Percentiles rank a stretch among this genome's conserved stretches.
These are phyloP conservation scores for Fusarium begoniae DNA, from an alignment of 2,329 filamentous ascomycete species.

Conservation along the genomic window DNA sequence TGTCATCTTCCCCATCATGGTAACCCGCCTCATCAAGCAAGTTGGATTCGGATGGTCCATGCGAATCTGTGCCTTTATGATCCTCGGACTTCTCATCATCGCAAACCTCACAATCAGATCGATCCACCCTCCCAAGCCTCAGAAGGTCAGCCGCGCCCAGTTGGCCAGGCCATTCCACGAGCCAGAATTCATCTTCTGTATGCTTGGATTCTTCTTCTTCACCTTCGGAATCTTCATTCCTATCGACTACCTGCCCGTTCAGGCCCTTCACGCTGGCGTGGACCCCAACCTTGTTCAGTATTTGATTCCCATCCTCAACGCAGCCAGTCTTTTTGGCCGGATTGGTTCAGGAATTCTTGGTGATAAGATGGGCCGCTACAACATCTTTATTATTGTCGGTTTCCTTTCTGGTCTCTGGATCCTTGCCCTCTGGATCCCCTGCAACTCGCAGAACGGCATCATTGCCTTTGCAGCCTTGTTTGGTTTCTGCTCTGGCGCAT, in stretches of 20 bases:
- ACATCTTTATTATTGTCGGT: conserved; percentile 57
- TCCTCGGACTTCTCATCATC: conserved; percentile 46
- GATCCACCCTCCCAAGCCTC: conserved; percentile 34
- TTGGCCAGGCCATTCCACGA: conserved; percentile 47
- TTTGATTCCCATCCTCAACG: conserved; percentile 52
- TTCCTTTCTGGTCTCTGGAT: conserved; percentile 50
- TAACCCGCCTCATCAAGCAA: conserved; percentile 46
- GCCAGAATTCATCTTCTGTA: conserved; percentile 44
- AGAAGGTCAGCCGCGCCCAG: conserved; percentile 44
- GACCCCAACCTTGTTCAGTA: conserved; percentile 44
- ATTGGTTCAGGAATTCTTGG: conserved; percentile 46
- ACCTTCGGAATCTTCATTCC: conserved; percentile 50
- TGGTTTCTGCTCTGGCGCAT: conserved; percentile 55
- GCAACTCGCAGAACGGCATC: conserved; percentile 39
- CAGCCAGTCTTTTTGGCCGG: conserved; percentile 50
- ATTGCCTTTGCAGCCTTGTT: conserved; percentile 54
- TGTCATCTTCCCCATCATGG: conserved; percentile 53
- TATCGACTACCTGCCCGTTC: conserved; percentile 48
- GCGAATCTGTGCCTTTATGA: conserved; percentile 50
- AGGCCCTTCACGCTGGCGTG: conserved; percentile 45
- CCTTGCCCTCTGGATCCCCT: conserved; percentile 56
- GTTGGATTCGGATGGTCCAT: conserved; percentile 54
- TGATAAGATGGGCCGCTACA: conserved; percentile 52
- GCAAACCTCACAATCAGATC: conserved; percentile 45
- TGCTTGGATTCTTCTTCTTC: conserved; percentile 47